Base-by-base conservation (phyloP, 257 asterid genomes). In the Mitragyna speciosa region DNA sequence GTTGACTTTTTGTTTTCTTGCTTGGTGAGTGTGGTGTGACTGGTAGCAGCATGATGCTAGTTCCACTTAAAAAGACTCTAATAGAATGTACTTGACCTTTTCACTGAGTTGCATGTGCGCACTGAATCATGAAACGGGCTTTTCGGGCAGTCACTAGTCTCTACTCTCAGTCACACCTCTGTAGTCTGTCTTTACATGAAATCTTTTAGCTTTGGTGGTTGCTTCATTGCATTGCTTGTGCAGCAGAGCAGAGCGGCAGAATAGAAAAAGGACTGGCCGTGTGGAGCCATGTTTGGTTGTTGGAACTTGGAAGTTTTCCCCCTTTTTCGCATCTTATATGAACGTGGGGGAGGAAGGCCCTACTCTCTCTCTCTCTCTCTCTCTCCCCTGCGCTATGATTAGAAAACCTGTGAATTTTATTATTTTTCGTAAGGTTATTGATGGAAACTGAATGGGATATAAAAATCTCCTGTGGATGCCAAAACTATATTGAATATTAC, bases 1-100 rank as follows among this genome's bases (percentile, higher is more conserved):
- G 87, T 84, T 79, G 85, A 84, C 85, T 81, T 86, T 72, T 52
- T 58, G 61, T 70, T 28, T 72, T 59, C 33, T 56, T 52, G 69
- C 6, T 74, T 80, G 75, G 83, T 30, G 10, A 49, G 31, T 20
- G 69, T 30, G 8, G 49, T 47, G 49, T 7, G 49, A 47, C 49
- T 47, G 8, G 49, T 47, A 47, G 12, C 8, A 47, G 2, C 7
- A 6, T 47, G 49, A 47, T 47, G 49, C 49, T 47, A 47, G 49
- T 47, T 47, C 12, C 49, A 47, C 49, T 47, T 47, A 47, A n/a
- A n/a, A n/a, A 36, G 49, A 47, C 49, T 7, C 49, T 47, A 47
- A 12, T 47, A 47, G 11, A 36, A 2, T 36, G 48, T 47, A 47
- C 49, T 47, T 47, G 12, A 12, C 16, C 0, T 49, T 51, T 10